Conservation (phyloP, 108 stramenopile species). For the Schizochytrium sp. region DNA sequence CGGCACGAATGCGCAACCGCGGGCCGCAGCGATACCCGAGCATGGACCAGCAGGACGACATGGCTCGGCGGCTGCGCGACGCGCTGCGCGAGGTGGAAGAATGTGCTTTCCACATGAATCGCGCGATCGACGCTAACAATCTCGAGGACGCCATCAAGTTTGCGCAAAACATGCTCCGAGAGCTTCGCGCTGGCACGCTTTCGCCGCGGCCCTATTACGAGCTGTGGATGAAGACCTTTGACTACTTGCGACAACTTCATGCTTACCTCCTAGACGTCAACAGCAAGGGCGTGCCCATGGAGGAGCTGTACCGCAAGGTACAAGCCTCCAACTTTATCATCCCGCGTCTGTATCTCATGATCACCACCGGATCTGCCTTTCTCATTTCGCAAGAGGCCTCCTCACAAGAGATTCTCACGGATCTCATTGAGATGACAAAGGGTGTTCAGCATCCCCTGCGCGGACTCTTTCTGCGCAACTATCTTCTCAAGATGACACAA, state of each 20-base stretch:
- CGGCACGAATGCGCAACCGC: not conserved
- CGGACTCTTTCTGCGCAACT: slow-evolving; percentile 94
- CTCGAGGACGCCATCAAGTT: slow-evolving; percentile 63
- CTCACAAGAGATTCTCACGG: slow-evolving; percentile 76
- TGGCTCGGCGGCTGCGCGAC: not conserved
- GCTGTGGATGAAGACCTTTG: slow-evolving; percentile 83
- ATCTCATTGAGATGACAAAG: slow-evolving; percentile 86
- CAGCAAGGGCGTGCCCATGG: slow-evolving; percentile 55
- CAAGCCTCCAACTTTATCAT: slow-evolving; percentile 86
- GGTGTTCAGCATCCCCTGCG: slow-evolving; percentile 97
- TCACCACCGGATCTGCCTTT: slow-evolving; percentile 84
- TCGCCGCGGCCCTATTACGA: slow-evolving; percentile 96
- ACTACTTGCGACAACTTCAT: slow-evolving; percentile 83
- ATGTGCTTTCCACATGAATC: slow-evolving; percentile 28
- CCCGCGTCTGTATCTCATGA: slow-evolving; percentile 90
- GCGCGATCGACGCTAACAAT: slow-evolving; percentile 42
- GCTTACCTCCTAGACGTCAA: slow-evolving; percentile 67
- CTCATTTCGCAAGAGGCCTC: slow-evolving; percentile 53
- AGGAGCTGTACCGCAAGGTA: slow-evolving; percentile 80
- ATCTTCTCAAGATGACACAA: slow-evolving; percentile 67
- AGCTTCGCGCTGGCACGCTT: slow-evolving; percentile 66
- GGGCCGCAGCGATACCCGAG: not conserved
- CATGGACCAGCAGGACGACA: not conserved
- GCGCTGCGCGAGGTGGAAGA: not conserved
- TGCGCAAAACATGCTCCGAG: slow-evolving; percentile 78